These are phyloP conservation scores for Daldinia sp. DNA, from an alignment of 2,329 filamentous ascomycete genomes.

Conservation along the genomic window DNA sequence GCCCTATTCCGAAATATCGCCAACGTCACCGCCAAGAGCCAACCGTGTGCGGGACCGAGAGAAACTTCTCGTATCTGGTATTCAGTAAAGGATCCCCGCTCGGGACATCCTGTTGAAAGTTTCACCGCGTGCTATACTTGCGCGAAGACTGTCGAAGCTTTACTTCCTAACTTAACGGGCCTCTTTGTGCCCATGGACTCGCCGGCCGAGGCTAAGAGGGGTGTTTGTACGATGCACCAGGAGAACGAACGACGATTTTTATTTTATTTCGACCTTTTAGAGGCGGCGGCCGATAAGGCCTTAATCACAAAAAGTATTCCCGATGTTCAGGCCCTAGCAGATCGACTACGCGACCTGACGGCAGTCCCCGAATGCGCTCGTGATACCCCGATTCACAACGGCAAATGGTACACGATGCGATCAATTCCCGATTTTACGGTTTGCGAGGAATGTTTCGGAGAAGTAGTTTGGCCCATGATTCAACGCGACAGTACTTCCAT, in stretches of 20 bases:
- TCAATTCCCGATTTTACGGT: constrained; percentile 80
- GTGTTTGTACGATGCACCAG: constrained; percentile 75
- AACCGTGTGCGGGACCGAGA: constrained; percentile 65
- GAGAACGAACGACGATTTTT: constrained; percentile 56
- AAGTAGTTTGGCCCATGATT: constrained; percentile 74
- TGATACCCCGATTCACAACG: constrained; percentile 67
- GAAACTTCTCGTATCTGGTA: constrained; percentile 74
- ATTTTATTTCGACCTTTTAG: constrained; percentile 68
- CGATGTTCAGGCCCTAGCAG: constrained; percentile 69
- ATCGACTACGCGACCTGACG: constrained; percentile 67
- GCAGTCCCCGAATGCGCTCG: constrained; percentile 69
- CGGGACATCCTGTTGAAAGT: constrained; percentile 68
- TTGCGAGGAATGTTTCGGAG: constrained; percentile 86
- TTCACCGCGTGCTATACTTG: constrained; percentile 82
- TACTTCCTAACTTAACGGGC: constrained; percentile 76
- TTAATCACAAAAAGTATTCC: constrained; percentile 55
- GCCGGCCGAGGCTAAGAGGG: constrained; percentile 55
- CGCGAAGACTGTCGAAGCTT: constrained; percentile 72
- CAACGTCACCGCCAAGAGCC: constrained; percentile 64
- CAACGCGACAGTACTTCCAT: constrained; percentile 58
- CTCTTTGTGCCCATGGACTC: constrained; percentile 66
- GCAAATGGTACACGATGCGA: constrained; percentile 80
- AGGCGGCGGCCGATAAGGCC: constrained; percentile 62
- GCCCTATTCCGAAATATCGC: constrained; percentile 75
- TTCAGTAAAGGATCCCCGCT: constrained; percentile 74